Evolutionary conservation across 2,329 filamentous ascomycete genomes (phyloP).

Genomic region (Dactylellina leptospora): DNA sequence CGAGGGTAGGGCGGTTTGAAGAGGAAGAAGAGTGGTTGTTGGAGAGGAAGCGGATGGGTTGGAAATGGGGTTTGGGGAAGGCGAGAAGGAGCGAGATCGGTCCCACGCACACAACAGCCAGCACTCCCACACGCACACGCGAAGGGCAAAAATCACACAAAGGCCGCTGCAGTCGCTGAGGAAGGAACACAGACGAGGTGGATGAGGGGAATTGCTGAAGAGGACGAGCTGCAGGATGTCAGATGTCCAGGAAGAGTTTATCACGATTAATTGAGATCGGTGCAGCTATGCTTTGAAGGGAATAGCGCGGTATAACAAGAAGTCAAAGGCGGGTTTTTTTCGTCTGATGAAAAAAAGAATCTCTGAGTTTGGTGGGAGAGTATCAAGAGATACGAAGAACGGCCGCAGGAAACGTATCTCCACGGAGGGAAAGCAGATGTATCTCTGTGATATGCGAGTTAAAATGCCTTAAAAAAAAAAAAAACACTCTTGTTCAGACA

Average conservation of each 20-base stretch:
- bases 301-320: constrained; percentile 23
- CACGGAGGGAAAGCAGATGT: no score
- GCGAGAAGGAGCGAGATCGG: constrained; percentile 36
- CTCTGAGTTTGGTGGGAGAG: background rate
- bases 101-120: background rate
- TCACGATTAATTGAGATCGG: constrained; percentile 26
- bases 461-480: no score
- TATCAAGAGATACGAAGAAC: background rate
- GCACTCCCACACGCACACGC: background rate
- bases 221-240: background rate
- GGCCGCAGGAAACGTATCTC: background rate
- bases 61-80: constrained; percentile 8
- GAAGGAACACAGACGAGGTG: background rate
- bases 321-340: constrained; percentile 1
- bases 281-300: constrained; percentile 18
- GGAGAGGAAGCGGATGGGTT: background rate
- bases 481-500: no score
- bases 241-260: constrained; percentile 20
- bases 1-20: background rate
- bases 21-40: background rate
- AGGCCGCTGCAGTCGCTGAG: background rate
- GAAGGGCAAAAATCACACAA: background rate
- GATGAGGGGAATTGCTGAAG: background rate
- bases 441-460: no score
- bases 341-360: no score